Conservation (phyloP, 2,329 filamentous ascomycete genomes). For the Cladophialophora bantiana region DNA sequence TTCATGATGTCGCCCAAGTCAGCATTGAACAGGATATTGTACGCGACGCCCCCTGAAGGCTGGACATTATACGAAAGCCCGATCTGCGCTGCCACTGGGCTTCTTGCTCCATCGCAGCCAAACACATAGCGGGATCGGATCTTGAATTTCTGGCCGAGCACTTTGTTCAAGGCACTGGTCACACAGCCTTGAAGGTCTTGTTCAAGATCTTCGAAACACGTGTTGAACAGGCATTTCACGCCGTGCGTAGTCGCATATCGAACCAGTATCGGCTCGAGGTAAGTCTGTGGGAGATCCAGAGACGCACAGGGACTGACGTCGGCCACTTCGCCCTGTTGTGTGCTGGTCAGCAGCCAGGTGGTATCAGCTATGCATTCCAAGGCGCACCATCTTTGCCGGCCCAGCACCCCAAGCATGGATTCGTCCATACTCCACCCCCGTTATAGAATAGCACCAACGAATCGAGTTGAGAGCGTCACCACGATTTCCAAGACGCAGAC, state of each 20-base stretch:
- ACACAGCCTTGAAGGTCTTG: constrained; percentile 40
- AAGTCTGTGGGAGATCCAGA: constrained; percentile 53
- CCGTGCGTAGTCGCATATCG: constrained; percentile 47
- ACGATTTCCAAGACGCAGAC: constrained; percentile 45
- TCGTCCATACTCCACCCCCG: constrained; percentile 53
- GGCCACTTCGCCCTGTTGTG: constrained; percentile 48
- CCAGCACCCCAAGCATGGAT: constrained; percentile 53
- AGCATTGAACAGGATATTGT: constrained; percentile 58
- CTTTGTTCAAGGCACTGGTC: constrained; percentile 48
- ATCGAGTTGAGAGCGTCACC: constrained; percentile 48
- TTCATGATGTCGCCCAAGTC: constrained; percentile 60
- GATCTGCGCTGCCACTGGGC: constrained; percentile 55
- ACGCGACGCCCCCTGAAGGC: constrained; percentile 57
- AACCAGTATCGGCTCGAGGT: constrained; percentile 52
- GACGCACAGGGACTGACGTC: constrained; percentile 50
- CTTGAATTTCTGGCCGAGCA: constrained; percentile 50
- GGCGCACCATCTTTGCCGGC: constrained; percentile 44
- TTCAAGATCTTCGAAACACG: constrained; percentile 42
- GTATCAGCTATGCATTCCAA: not conserved
- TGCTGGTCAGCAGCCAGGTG: not conserved
- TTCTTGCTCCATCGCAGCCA: constrained; percentile 63
- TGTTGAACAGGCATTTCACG: constrained; percentile 50
- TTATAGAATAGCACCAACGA: constrained; percentile 53
- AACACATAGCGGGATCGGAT: constrained; percentile 65
- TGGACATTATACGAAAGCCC: constrained; percentile 54